Percentiles rank a stretch among this genome's conserved stretches.
These are phyloP conservation scores for Phytophthora colocasiae DNA, from an alignment of 352 stramenopile genomes.

Conservation along the genomic window DNA sequence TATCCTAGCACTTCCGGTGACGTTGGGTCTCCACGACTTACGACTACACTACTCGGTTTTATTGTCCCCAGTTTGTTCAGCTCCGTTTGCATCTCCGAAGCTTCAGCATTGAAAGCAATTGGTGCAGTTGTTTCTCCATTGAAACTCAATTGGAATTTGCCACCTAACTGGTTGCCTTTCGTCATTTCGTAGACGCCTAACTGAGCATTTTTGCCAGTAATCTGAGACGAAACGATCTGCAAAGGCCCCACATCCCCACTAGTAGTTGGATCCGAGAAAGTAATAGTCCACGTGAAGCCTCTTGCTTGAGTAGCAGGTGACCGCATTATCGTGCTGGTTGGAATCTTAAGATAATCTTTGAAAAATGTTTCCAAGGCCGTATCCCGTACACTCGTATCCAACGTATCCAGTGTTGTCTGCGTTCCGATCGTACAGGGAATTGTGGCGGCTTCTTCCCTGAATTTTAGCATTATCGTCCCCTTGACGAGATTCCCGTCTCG, in stretches of 20 bases:
- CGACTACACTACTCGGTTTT: constrained; percentile 91
- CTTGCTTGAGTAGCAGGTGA: constrained; percentile 68
- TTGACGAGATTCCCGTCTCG: constrained; percentile 92
- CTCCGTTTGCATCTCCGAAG: constrained; percentile 83
- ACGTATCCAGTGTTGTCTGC: constrained; percentile 40
- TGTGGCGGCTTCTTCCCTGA: constrained; percentile 46
- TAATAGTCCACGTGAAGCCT: constrained; percentile 87
- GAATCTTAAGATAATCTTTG: constrained; percentile 49
- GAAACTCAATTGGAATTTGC: constrained; percentile 94
- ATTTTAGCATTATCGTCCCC: constrained; percentile 80
- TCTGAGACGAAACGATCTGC: constrained; percentile 42
- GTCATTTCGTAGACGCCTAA: constrained; percentile 74
- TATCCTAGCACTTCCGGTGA: constrained; percentile 86
- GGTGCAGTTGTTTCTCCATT: constrained; percentile 94
- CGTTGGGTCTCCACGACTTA: constrained; percentile 67
- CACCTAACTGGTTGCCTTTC: constrained; percentile 90
- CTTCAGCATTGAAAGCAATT: constrained; percentile 88
- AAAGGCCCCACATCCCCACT: constrained; percentile 87
- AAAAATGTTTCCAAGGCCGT: constrained; percentile 53
- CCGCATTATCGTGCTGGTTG: constrained; percentile 57
- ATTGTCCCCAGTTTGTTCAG: constrained; percentile 95
- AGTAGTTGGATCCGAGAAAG: constrained; percentile 57
- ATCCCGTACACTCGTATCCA: constrained; percentile 44
- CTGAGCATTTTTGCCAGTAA: constrained; percentile 43
- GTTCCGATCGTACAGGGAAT: constrained; percentile 49